Evolutionary conservation across 495 filamentous ascomycete genomes (phyloP), one percentile per base, ranked within the genome.

Genomic region (Acidomyces sp.): DNA sequence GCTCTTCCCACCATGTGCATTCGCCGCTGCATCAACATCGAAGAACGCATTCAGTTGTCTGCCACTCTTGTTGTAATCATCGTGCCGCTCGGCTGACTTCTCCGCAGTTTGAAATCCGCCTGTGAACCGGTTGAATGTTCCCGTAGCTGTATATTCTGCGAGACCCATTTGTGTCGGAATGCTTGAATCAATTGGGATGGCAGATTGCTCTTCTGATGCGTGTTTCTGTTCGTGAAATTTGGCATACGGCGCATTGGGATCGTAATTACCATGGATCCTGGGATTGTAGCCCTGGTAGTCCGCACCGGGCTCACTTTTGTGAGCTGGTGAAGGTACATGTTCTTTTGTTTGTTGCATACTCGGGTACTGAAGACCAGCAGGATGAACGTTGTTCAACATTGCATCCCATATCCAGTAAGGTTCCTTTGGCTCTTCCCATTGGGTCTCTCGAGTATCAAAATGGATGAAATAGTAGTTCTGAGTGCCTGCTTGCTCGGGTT

Each of bases 11-110:
- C 93, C 81, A 50, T 97, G 90, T 46, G 71, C 76, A 55, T 95
- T 95, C 1, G 92, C 92, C 16, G 87, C 88, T 9, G 86, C 83
- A 63, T 96, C 90, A n/a, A 96, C 90, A 54, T 96, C 92, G 55
- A 93, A 97, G 62, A 77, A 97, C 7, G 87, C 84, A 55, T 78
- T 79, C 82, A 96, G 82, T 67, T 96, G 90, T 33, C 92, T 69
- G 40, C 66, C 71, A 29, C 75, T 75, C 68, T 94, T 94, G 48
- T 84, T 83, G 59, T 90, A 86, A 54, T 95, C 90, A 49, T 79
- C 83, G 67, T 83, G 77, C 11, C 72, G 72, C 36, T 85, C 82
- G 2, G 92, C 77, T 3, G 63, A 77, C 45, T 76, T 65, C 6
- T 59, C 53, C 3, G 59, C 51, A 15, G 66, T 63, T 62, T 95